phyloP scores from a whole-genome alignment of 2,329 filamentous ascomycete species.

The Colletotrichum tropicicola region DNA sequence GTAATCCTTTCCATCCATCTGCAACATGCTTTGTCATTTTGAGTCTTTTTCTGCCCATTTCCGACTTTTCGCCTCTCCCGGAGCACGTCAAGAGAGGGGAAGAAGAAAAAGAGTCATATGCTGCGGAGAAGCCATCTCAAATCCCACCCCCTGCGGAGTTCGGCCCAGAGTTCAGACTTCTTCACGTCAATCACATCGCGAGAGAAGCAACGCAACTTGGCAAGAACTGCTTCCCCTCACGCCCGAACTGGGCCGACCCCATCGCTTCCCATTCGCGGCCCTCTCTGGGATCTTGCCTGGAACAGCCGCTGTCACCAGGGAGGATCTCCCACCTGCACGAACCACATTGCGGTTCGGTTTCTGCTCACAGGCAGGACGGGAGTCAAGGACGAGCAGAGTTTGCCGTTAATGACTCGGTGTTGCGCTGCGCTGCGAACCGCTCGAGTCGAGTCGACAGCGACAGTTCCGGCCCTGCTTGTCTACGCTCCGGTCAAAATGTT shows the following conservation, averaged over 20 bases:
- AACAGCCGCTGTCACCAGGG: slow-evolving; percentile 18
- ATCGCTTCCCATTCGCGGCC: slow-evolving; percentile 20
- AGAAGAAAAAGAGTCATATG: slow-evolving; percentile 12
- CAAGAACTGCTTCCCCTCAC: neutral
- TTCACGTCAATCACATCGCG: slow-evolving; percentile 8
- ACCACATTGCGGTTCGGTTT: neutral
- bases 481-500: neutral
- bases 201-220: slow-evolving; percentile 15
- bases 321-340: slow-evolving; percentile 13
- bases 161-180: slow-evolving; percentile 10
- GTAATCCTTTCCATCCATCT: neutral
- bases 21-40: slow-evolving; percentile 21
- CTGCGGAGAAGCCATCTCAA: neutral
- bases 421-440: slow-evolving; percentile 2
- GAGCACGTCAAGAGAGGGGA: slow-evolving; percentile 5
- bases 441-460: neutral
- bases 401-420: slow-evolving; percentile 12
- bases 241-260: neutral
- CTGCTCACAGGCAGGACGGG: neutral
- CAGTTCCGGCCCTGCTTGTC: slow-evolving; percentile 8
- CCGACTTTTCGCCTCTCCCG: neutral
- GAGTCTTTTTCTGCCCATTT: slow-evolving; percentile 21
- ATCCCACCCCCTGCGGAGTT: slow-evolving; percentile 11
- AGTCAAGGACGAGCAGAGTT: neutral
- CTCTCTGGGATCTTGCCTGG: slow-evolving; percentile 19